Percentiles rank a stretch among this genome's conserved stretches.
Conservation (phyloP, 257 asterid species). For the Nicotiana knightiana region DNA sequence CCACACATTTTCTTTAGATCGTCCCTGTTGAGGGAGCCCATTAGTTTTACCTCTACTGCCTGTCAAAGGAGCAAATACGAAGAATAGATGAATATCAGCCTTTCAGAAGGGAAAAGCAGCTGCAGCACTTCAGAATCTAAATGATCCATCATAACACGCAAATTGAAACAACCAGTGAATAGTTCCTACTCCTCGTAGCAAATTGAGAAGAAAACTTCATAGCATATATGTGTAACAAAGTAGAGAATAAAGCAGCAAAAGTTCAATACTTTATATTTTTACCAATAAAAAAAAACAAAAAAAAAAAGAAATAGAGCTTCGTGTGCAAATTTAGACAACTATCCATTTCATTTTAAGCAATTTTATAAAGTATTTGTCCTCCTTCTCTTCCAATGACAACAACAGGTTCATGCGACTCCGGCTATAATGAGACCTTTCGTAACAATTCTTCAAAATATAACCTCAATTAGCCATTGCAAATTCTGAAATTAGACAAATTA, state of each 20-base stretch:
- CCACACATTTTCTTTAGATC: conserved; percentile 90
- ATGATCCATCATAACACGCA: not conserved
- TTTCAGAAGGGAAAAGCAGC: not conserved
- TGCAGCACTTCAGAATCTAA: not conserved
- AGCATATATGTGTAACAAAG: not conserved
- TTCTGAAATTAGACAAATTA: not conserved
- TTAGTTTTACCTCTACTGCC: conserved; percentile 84
- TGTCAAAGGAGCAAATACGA: conserved; percentile 24
- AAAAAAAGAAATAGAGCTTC: not conserved
- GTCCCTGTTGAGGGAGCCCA: conserved; percentile 78
- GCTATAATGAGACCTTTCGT: not conserved
- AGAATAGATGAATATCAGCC: conserved; percentile 8
- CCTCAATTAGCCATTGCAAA: not conserved
- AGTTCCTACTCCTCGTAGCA: not conserved
- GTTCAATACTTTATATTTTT: not conserved
- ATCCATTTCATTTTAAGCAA: not conserved
- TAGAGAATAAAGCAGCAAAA: not conserved
- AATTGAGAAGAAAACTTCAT: not conserved
- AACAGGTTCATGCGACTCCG: not conserved
- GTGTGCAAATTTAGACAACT: not conserved
- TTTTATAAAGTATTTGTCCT: not conserved
- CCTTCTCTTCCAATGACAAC: not conserved
- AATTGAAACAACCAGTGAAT: not conserved
- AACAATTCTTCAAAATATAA: not conserved
- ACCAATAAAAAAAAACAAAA: not conserved